phyloP scores from a whole-genome alignment of 768 basidiomycete genomes.

The Tricholoma terreum region DNA sequence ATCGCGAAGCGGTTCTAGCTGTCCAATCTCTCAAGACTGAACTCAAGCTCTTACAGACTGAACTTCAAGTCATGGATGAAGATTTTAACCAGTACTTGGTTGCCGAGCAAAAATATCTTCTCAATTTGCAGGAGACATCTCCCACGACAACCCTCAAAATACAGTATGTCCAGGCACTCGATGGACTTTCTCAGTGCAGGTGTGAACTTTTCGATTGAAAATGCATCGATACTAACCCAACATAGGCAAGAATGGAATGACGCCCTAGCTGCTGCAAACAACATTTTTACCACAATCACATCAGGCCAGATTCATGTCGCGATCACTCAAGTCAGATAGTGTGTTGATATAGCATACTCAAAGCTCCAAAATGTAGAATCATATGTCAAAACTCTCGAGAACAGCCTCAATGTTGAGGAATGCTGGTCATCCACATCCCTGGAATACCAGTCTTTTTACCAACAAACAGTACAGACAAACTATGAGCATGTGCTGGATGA shows the following conservation, averaged over 20 bases:
- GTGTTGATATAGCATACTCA: not conserved
- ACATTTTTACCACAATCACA: not conserved
- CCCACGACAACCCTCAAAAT: not conserved
- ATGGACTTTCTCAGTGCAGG: not conserved
- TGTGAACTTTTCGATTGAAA: not conserved
- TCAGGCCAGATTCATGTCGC: not conserved
- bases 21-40: not conserved
- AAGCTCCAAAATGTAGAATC: not conserved
- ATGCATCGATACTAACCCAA: not conserved
- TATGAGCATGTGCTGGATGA: conserved; percentile 17
- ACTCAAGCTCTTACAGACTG: not conserved
- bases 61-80: not conserved
- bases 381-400: not conserved
- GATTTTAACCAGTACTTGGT: not conserved
- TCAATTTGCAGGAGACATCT: not conserved
- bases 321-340: not conserved
- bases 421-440: not conserved
- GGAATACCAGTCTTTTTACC: not conserved
- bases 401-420: not conserved
- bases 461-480: not conserved
- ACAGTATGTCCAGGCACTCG: not conserved
- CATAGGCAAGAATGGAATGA: not conserved
- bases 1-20: not conserved
- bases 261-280: not conserved
- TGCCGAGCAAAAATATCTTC: not conserved